A percentile compares a stretch with the other conserved stretches of the same genome.
Evolutionary conservation across 345 rosid species (phyloP).

Genomic region (Pugionium cornutum): DNA sequence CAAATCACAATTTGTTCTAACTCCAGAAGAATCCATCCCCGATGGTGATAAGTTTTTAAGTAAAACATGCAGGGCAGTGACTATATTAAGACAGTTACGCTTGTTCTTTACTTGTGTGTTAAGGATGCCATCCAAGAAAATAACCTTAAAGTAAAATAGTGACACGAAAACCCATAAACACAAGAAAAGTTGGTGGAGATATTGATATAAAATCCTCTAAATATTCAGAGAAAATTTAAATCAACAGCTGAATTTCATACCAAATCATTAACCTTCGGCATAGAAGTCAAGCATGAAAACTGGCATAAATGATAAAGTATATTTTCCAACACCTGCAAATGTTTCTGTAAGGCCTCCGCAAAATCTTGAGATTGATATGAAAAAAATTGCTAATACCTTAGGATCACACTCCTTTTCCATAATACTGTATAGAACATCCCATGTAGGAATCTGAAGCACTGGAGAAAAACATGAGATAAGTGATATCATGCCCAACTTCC

Average conservation of each 20-base stretch:
- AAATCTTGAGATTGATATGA: slow-evolving; percentile 21
- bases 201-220: slow-evolving; percentile 15
- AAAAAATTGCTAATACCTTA: slow-evolving; percentile 51
- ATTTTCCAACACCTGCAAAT: slow-evolving; percentile 61
- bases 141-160: slow-evolving; percentile 49
- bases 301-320: slow-evolving; percentile 63
- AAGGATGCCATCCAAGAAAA: slow-evolving; percentile 53
- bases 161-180: slow-evolving; percentile 18
- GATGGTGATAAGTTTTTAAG: slow-evolving; percentile 47
- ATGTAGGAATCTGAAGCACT: slow-evolving; percentile 50
- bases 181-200: slow-evolving; percentile 13
- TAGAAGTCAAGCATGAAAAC: slow-evolving; percentile 54
- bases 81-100: slow-evolving; percentile 63
- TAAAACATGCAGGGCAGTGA: slow-evolving; percentile 56
- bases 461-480: slow-evolving; percentile 70
- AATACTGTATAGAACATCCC: slow-evolving; percentile 69
- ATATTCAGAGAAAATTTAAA: slow-evolving; percentile 25
- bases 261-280: slow-evolving; percentile 55
- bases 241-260: slow-evolving; percentile 46
- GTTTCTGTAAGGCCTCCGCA: slow-evolving; percentile 25
- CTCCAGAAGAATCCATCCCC: slow-evolving; percentile 37
- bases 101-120: slow-evolving; percentile 52
- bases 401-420: slow-evolving; percentile 61
- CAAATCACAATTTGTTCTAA: slow-evolving; percentile 33
- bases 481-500: slow-evolving; percentile 84